A percentile compares a stretch with the other conserved stretches of the same genome.
These are phyloP conservation scores for Thermothielavioides terrestris DNA, from an alignment of 495 filamentous ascomycete genomes.

Conservation along the genomic window DNA sequence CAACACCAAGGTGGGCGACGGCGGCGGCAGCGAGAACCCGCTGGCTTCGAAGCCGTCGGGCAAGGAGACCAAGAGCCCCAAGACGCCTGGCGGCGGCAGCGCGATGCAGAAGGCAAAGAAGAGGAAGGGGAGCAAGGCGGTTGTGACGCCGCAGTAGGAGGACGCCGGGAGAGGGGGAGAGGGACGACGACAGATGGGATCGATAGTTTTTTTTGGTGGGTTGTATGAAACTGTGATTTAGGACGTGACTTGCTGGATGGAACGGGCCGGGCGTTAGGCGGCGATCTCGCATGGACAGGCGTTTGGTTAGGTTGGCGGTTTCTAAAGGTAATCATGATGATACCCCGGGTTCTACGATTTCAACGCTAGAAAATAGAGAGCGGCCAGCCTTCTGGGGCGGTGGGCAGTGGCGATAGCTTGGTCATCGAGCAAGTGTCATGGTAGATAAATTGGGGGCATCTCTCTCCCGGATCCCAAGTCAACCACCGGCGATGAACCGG, in stretches of 20 bases:
- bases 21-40: constrained; percentile 20
- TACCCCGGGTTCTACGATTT: constrained; percentile 7
- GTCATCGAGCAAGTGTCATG: too few relatives aligned
- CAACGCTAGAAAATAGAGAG: too few relatives aligned
- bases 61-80: constrained; percentile 44
- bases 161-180: neutral
- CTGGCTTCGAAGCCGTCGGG: constrained; percentile 14
- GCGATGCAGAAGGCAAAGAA: constrained; percentile 40
- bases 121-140: constrained; percentile 53
- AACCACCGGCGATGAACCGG: too few relatives aligned
- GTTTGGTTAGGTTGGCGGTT: neutral
- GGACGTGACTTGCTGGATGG: neutral
- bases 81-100: constrained; percentile 30
- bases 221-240: neutral
- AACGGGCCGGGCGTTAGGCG: too few relatives aligned
- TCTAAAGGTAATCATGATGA: neutral
- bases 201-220: neutral
- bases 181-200: neutral
- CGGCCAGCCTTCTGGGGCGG: too few relatives aligned
- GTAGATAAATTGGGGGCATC: too few relatives aligned
- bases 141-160: constrained; percentile 18
- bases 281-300: neutral
- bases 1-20: constrained; percentile 35
- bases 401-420: too few relatives aligned
- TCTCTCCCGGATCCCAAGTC: too few relatives aligned